These are phyloP conservation scores for Mortierella sp. DNA, from an alignment of 371 early-diverging fungal genomes.

Conservation along the genomic window DNA sequence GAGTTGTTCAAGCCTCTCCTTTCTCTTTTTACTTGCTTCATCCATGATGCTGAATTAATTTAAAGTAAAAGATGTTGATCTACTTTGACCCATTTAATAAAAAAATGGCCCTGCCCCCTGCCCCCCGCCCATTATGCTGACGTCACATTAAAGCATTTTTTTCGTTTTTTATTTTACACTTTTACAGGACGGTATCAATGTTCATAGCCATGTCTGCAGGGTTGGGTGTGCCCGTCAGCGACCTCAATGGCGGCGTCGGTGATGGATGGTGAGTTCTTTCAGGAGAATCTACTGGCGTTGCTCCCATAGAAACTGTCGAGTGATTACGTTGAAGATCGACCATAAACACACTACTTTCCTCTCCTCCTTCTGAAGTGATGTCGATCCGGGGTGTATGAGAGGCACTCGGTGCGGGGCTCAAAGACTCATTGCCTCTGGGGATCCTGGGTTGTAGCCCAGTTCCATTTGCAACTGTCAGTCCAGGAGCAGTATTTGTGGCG, in stretches of 20 bases:
- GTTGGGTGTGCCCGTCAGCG: constrained; percentile 41
- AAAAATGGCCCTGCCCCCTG: no score
- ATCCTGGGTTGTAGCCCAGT: constrained; percentile 1
- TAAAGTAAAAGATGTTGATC: neutral
- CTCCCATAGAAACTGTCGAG: constrained; percentile 1
- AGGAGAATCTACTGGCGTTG: constrained; percentile 20
- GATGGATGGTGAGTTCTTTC: constrained; percentile 21
- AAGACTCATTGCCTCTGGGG: constrained; percentile 6
- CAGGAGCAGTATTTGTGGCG: neutral
- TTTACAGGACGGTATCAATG: constrained; percentile 1
- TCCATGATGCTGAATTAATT: constrained; percentile 61
- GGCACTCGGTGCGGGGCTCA: constrained; percentile 20
- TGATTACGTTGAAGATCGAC: constrained; percentile 20
- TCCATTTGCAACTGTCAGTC: constrained; percentile 5
- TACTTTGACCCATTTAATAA: neutral
- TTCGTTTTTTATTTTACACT: neutral
- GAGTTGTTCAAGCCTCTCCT: constrained; percentile 77
- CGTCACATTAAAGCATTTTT: neutral
- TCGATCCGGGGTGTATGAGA: neutral
- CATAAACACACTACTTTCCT: constrained; percentile 12
- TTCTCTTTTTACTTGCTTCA: constrained; percentile 75
- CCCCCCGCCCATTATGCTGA: neutral
- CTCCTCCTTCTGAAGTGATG: neutral
- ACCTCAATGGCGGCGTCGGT: constrained; percentile 36
- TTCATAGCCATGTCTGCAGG: constrained; percentile 18